Percentiles rank a stretch among this genome's conserved stretches.
These are phyloP conservation scores for Selenicereus undatus DNA, from an alignment of 148 eudicot species.

Conservation along the genomic window DNA sequence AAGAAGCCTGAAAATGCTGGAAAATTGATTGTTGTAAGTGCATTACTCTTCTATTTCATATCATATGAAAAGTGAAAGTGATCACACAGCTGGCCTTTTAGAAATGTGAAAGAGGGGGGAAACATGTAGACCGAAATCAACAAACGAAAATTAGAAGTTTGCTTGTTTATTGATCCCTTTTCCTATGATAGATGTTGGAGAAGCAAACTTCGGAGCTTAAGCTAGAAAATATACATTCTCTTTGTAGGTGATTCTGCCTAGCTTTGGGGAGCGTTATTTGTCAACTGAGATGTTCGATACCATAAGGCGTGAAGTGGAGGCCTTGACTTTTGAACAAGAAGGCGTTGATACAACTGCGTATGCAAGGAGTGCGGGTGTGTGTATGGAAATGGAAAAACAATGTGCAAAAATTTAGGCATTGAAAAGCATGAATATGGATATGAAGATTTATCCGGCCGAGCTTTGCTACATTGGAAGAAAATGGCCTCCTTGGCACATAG, in stretches of 20 bases:
- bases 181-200: neutral
- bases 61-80: neutral
- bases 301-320: constrained; percentile 40
- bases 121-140: neutral
- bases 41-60: neutral
- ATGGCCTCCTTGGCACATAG: too few relatives aligned
- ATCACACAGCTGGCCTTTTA: neutral
- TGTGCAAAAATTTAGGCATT: neutral
- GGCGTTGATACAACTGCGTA: neutral
- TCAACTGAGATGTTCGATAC: constrained; percentile 48
- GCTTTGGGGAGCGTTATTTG: constrained; percentile 46
- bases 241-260: constrained; percentile 38
- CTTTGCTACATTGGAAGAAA: too few relatives aligned
- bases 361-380: neutral
- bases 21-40: constrained; percentile 66
- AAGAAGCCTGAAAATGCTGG: constrained; percentile 69
- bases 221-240: too few relatives aligned
- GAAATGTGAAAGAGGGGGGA: neutral
- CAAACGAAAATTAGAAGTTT: neutral
- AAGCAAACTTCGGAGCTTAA: neutral
- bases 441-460: neutral
- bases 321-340: constrained; percentile 24
- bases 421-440: neutral
- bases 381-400: neutral
- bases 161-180: neutral